Evolutionary conservation across 805 yeast species (phyloP), one percentile per base, ranked within the genome.

Genomic region (Nakazawaea siamensis): DNA sequence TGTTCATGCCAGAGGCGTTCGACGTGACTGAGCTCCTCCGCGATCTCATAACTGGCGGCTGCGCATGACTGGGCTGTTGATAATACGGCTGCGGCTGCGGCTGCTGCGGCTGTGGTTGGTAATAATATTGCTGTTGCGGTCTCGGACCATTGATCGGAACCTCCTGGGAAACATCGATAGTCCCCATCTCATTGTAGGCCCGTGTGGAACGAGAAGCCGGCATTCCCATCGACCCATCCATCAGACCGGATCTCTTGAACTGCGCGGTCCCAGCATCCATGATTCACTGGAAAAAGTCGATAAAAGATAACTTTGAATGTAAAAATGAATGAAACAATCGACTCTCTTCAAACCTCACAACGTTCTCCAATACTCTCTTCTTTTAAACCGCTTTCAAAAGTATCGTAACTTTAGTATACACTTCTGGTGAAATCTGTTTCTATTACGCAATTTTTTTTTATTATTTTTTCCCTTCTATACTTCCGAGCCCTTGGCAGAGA

Each of bases 91-190:
- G 20, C 14, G 4, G 24, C 18, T 29, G 29, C 6, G 38, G 28
- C 28, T 14, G 23, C 11, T 18, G 21, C 4, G 31, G 15, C 34
- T 42, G 41, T 41, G 53, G 52, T 24, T 39, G 47, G n/a, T n/a
- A n/a, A n/a, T n/a, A n/a, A n/a, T n/a, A n/a, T n/a, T n/a, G n/a
- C 24, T 37, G 39, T 23, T 31, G 35, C 11, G 29, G 30, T 29
- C 13, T 27, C 19, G 7, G 37, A 21, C 18, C 18, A 11, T 19
- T 46, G 6, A 58, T 37, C 3, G 69, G 69, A 0, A 49, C 49
- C 42, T 70, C 75, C 12, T 64, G 44, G 12, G 61, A 41, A 11
- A 70, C 53, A 40, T 70, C 74, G 20, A 71, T 68, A 40, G 48
- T 54, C 0, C 72, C 75, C 9, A 62, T 48, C 18, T 62, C 64